Evolutionary conservation across 768 basidiomycete species (phyloP).

Genomic region (Kwoniella europaea): DNA sequence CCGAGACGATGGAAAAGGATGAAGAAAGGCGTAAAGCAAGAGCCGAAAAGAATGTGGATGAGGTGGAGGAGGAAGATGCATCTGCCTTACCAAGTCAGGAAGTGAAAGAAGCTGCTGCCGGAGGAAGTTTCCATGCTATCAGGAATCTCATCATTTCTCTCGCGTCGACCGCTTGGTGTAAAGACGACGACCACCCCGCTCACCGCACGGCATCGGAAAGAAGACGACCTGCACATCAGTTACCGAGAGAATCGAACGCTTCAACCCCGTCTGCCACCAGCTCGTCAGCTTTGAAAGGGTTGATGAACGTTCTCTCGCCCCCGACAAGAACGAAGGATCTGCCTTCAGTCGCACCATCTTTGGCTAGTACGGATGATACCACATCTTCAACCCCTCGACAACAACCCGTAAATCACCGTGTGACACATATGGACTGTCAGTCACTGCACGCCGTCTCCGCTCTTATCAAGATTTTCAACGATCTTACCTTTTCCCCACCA

Average conservation of each 20-base stretch:
- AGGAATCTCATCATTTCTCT: constrained; percentile 40
- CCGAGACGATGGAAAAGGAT: constrained; percentile 56
- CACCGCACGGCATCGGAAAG: constrained; percentile 3
- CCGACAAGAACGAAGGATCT: constrained; percentile 36
- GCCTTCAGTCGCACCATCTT: constrained; percentile 35
- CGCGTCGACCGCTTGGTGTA: constrained; percentile 43
- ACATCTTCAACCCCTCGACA: background rate
- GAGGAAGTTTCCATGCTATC: constrained; percentile 48
- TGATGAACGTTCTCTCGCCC: constrained; percentile 37
- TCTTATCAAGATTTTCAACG: constrained; percentile 60
- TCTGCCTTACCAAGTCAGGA: constrained; percentile 34
- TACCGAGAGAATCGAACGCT: constrained; percentile 6
- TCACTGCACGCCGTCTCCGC: constrained; percentile 43
- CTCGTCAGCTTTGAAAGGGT: constrained; percentile 25
- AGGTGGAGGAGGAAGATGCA: constrained; percentile 41
- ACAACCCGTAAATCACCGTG: constrained; percentile 20
- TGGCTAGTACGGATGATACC: constrained; percentile 19
- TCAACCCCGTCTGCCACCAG: constrained; percentile 8
- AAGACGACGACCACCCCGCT: constrained; percentile 22
- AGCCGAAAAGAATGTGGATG: constrained; percentile 19
- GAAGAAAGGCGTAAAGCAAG: constrained; percentile 41
- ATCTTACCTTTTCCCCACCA: constrained; percentile 57
- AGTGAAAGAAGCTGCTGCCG: constrained; percentile 43
- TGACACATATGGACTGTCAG: constrained; percentile 39
- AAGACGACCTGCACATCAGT: constrained; percentile 15